Evolutionary conservation across 371 early-diverging fungal genomes (phyloP), one percentile per base, ranked within the genome.

Genomic region (Rhizopus sp.): DNA sequence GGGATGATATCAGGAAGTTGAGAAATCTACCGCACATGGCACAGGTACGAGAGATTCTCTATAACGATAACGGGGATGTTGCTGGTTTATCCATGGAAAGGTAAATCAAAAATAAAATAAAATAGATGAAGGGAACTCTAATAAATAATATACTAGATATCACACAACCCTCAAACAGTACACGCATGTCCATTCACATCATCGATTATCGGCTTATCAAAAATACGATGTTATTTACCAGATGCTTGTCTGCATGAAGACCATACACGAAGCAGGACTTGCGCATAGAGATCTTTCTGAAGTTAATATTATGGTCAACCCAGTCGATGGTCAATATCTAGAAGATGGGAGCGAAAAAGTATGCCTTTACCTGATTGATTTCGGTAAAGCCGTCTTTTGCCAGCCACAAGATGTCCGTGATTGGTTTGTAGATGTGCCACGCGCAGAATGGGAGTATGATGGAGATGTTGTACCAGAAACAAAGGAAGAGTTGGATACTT

Each of bases 281-380:
- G 85, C 87, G 0, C 87, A 87, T 55, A 72, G 87, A 15, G 86
- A 87, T 67, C 68, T 87, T 30, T 83, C 83, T 3, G 87, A 87
- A 60, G 87, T 85, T 32, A 87, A 87, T 40, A 81, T 85, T 49
- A 87, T 87, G 87, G 80, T 87, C 32, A 77, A 81, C 53, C 77
- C 73, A 29, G 48, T 73, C 10, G 75, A 78, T n/a, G 73, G 68
- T 2, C 60, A 68, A 29, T 45, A 34, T 16, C 57, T 87, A 0
- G 72, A 77, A 46, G 87, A 87, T 46, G 79, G 81, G 0, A 77
- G 77, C 38, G 68, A 73, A 3, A 72, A 73, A 35, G 83, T 84
- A 0, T 64, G 68, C 30, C 59, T 87, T 3, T 82, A 80, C 32
- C 60, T 87, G 44, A 87, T 87, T 57, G 87, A 87, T 60, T 87